These are phyloP conservation scores for Mucor mucedo DNA, from an alignment of 371 early-diverging fungal species.

Conservation along the genomic window DNA sequence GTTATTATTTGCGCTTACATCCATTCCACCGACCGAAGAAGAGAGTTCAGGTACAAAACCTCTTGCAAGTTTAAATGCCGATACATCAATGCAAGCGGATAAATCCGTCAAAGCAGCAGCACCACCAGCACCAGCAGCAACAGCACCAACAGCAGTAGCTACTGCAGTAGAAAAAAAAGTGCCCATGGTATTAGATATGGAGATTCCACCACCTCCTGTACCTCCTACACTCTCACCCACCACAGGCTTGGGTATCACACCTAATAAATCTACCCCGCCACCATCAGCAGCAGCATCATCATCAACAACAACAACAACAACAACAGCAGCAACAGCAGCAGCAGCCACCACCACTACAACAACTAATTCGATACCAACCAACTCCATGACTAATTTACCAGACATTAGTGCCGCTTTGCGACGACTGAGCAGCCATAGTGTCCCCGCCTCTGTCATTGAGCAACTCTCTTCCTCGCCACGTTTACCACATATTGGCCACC, in stretches of 20 bases:
- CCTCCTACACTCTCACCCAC: background rate
- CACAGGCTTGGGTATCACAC: conserved; percentile 4
- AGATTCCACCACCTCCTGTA: conserved; percentile 1
- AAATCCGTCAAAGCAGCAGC: background rate
- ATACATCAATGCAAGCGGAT: background rate
- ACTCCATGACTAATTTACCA: conserved; percentile 23
- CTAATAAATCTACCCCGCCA: background rate
- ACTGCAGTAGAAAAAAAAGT: background rate
- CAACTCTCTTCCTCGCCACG: conserved; percentile 24
- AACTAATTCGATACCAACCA: background rate
- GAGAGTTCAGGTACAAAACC: background rate
- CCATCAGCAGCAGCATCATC: background rate
- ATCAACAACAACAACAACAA: background rate
- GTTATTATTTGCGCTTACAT: conserved; percentile 40
- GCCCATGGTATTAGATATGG: background rate
- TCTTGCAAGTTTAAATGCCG: background rate
- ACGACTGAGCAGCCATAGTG: conserved; percentile 25
- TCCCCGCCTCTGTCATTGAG: conserved; percentile 27
- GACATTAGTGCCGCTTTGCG: conserved; percentile 36
- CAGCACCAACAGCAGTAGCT: background rate
- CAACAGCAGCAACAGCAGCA: background rate
- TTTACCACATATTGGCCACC: conserved; percentile 6
- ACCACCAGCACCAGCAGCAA: background rate
- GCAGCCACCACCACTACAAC: background rate
- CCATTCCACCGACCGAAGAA: conserved; percentile 25